Percentiles rank a stretch among this genome's conserved stretches.
Conservation (phyloP, 257 asterid genomes). For the Misopates orontium region DNA sequence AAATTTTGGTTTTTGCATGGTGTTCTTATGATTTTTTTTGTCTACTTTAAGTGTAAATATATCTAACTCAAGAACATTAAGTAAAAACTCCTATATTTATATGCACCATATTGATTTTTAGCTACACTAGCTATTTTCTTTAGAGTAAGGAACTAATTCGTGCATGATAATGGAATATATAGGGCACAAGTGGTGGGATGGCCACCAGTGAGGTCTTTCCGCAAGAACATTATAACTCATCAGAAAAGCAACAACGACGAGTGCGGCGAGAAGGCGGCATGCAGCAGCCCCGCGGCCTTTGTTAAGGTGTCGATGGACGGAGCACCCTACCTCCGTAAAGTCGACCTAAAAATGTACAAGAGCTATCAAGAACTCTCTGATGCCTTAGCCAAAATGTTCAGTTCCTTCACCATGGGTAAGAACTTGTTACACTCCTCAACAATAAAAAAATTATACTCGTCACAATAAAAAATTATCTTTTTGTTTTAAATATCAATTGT, state of each 20-base stretch:
- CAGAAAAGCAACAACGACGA: slow-evolving; percentile 28
- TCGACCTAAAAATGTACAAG: slow-evolving; percentile 43
- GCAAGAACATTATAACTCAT: slow-evolving; percentile 28
- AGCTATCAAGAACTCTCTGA: slow-evolving; percentile 35
- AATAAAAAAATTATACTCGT: too few relatives aligned
- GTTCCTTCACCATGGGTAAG: slow-evolving; percentile 37
- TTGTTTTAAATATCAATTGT: not conserved
- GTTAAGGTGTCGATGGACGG: slow-evolving; percentile 51
- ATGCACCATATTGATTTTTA: too few relatives aligned
- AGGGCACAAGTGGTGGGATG: slow-evolving; percentile 47
- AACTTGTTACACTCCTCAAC: not conserved
- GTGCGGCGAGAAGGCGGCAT: not conserved
- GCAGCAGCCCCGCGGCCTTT: slow-evolving; percentile 19
- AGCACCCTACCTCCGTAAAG: slow-evolving; percentile 53
- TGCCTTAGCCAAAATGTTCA: slow-evolving; percentile 47
- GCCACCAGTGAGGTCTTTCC: slow-evolving; percentile 42
- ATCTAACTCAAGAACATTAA: too few relatives aligned
- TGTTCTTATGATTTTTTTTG: too few relatives aligned
- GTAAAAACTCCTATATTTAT: too few relatives aligned
- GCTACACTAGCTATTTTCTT: too few relatives aligned
- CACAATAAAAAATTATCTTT: too few relatives aligned
- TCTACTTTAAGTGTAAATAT: too few relatives aligned
- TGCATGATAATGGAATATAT: not conserved
- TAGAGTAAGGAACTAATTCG: too few relatives aligned
- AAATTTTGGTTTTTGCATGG: too few relatives aligned